These are phyloP conservation scores for Pichia pseudocactophila DNA, from an alignment of 805 yeast genomes.

Conservation along the genomic window DNA sequence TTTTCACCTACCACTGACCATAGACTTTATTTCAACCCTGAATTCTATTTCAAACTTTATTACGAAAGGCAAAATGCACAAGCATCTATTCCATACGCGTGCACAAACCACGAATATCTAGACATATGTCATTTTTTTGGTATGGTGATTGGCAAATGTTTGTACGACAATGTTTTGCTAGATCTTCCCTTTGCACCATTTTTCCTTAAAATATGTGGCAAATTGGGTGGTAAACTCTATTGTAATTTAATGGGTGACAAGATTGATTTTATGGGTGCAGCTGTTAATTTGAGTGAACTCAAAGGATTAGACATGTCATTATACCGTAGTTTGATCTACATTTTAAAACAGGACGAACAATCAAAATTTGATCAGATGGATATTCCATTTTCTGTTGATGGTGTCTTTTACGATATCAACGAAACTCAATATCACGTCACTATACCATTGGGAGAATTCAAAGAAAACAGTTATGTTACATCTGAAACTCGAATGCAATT, in stretches of 20 bases:
- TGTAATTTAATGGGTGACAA: slow-evolving; percentile 14
- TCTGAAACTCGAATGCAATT: slow-evolving; percentile 58
- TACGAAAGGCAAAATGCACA: slow-evolving; percentile 19
- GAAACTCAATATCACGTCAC: slow-evolving; percentile 24
- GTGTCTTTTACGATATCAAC: slow-evolving; percentile 28
- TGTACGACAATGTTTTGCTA: slow-evolving; percentile 72
- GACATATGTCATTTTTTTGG: slow-evolving; percentile 59
- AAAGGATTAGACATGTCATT: slow-evolving; percentile 60
- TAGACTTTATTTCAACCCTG: slow-evolving; percentile 69
- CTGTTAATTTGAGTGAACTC: slow-evolving; percentile 72
- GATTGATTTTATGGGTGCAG: slow-evolving; percentile 21
- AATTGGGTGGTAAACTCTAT: slow-evolving; percentile 25
- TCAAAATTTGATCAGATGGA: slow-evolving; percentile 49
- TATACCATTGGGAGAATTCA: slow-evolving; percentile 55
- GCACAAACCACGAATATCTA: slow-evolving; percentile 18
- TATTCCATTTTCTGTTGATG: slow-evolving; percentile 57
- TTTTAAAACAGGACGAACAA: slow-evolving; percentile 44
- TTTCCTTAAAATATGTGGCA: slow-evolving; percentile 56
- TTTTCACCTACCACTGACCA: slow-evolving; percentile 41
- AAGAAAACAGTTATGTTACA: slow-evolving; percentile 49
- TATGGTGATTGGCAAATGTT: slow-evolving; percentile 76
- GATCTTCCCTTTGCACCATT: slow-evolving; percentile 83
- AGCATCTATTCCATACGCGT: slow-evolving; percentile 22
- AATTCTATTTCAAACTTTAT: slow-evolving; percentile 23
- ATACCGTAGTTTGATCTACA: slow-evolving; percentile 53